Evolutionary conservation across 2,329 filamentous ascomycete genomes (phyloP).

Genomic region (Fusarium pseudocircinatum): DNA sequence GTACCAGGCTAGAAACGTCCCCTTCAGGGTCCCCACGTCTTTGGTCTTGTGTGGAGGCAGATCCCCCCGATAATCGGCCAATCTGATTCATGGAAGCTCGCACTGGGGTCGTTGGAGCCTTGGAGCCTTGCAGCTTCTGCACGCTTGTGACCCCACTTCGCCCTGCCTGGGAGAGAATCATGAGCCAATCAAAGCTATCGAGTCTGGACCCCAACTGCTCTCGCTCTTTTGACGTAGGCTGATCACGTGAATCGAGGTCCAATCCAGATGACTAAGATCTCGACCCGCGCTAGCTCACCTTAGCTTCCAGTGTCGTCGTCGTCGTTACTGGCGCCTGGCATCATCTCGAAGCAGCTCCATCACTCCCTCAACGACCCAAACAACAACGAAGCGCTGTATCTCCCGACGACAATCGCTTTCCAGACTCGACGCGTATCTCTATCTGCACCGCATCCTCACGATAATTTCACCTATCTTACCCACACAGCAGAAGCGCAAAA

Average conservation of each 20-base stretch:
- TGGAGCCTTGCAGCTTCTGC: conserved; percentile 32
- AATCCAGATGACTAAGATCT: conserved; percentile 37
- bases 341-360: conserved; percentile 41
- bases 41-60: conserved; percentile 23
- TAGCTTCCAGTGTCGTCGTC: conserved; percentile 43
- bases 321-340: conserved; percentile 45
- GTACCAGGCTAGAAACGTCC: conserved; percentile 19
- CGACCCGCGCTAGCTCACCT: conserved; percentile 30
- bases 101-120: conserved; percentile 27
- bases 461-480: not conserved
- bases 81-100: conserved; percentile 18
- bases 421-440: not conserved
- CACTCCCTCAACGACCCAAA: conserved; percentile 25
- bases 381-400: conserved; percentile 22
- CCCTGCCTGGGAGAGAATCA: not conserved
- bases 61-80: conserved; percentile 32
- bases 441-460: not conserved
- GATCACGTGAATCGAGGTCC: conserved; percentile 30
- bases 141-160: conserved; percentile 23
- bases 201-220: not conserved
- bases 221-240: not conserved
- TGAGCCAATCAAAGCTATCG: conserved; percentile 32
- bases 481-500: conserved; percentile 43
- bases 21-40: conserved; percentile 35
- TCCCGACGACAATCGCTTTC: conserved; percentile 18